A percentile compares a stretch with the other conserved stretches of the same genome.
Conservation (phyloP, 108 stramenopile genomes). For the Schizochytrium sp. region DNA sequence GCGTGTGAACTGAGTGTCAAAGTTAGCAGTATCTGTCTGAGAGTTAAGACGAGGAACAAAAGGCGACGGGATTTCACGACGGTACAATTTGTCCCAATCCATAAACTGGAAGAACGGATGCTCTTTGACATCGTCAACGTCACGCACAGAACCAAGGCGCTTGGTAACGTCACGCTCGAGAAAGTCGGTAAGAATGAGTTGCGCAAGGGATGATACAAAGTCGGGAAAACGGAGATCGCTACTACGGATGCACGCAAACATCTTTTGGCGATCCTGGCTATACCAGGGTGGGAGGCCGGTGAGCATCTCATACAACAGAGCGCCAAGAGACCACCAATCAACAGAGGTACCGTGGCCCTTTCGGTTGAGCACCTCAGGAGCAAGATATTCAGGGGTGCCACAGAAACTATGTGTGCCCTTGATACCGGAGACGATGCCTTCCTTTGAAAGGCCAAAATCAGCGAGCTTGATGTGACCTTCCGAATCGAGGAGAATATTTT, state of each 20-base stretch:
- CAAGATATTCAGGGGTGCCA: conserved; percentile 77
- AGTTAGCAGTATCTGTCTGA: conserved; percentile 56
- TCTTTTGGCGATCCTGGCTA: conserved; percentile 66
- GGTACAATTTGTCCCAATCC: conserved; percentile 66
- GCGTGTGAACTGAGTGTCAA: conserved; percentile 50
- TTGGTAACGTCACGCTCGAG: conserved; percentile 59
- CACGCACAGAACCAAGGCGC: conserved; percentile 61
- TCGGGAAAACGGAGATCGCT: conserved; percentile 67
- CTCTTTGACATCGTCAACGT: conserved; percentile 60
- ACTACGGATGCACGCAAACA: conserved; percentile 67
- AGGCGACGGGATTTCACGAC: conserved; percentile 59
- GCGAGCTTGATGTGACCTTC: conserved; percentile 73
- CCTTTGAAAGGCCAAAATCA: conserved; percentile 73
- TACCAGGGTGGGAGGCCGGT: conserved; percentile 73
- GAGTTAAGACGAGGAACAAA: conserved; percentile 54
- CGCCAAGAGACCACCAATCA: conserved; percentile 72
- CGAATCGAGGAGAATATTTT: conserved; percentile 66
- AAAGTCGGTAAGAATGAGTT: conserved; percentile 56
- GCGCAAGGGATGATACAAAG: conserved; percentile 58
- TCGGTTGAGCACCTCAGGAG: conserved; percentile 71
- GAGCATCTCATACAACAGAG: conserved; percentile 73
- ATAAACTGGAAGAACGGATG: conserved; percentile 71
- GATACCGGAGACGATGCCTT: conserved; percentile 63
- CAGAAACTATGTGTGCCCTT: conserved; percentile 72
- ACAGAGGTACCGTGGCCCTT: conserved; percentile 69